Conservation (phyloP, 2,329 filamentous ascomycete genomes). For the Ilyonectria robusta region DNA sequence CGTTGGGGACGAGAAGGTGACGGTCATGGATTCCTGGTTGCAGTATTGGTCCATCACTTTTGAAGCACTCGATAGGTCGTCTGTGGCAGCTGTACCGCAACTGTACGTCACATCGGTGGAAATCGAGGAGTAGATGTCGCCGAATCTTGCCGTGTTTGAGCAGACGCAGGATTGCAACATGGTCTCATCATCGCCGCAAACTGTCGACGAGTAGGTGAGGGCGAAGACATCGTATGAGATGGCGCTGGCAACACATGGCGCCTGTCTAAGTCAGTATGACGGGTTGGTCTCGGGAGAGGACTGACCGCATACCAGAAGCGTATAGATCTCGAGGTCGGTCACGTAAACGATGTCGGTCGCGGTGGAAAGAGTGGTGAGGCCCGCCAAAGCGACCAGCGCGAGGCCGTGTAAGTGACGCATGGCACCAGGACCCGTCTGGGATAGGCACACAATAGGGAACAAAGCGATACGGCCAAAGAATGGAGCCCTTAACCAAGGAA, state of each 20-base stretch:
- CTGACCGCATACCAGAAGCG: conserved; percentile 54
- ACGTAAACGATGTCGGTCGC: conserved; percentile 57
- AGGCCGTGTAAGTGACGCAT: conserved; percentile 44
- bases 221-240: conserved; percentile 60
- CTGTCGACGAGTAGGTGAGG: conserved; percentile 55
- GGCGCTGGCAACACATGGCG: conserved; percentile 64
- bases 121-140: conserved; percentile 56
- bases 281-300: no score
- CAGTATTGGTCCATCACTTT: conserved; percentile 65
- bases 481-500: conserved; percentile 20
- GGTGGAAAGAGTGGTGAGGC: conserved; percentile 22
- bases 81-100: conserved; percentile 63
- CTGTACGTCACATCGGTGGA: conserved; percentile 57
- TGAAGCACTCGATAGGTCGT: conserved; percentile 63
- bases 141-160: conserved; percentile 60
- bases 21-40: conserved; percentile 54
- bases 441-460: conserved; percentile 5
- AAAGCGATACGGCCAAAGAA: conserved; percentile 12
- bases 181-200: conserved; percentile 60
- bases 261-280: conserved; percentile 52
- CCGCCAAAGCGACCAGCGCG: conserved; percentile 21
- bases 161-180: conserved; percentile 68
- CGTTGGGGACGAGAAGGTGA: conserved; percentile 60
- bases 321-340: conserved; percentile 60
- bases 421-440: conserved; percentile 2